Evolutionary conservation across 2,329 filamentous ascomycete genomes (phyloP), one percentile per base, ranked within the genome.

Genomic region (Monosporascus sp.): DNA sequence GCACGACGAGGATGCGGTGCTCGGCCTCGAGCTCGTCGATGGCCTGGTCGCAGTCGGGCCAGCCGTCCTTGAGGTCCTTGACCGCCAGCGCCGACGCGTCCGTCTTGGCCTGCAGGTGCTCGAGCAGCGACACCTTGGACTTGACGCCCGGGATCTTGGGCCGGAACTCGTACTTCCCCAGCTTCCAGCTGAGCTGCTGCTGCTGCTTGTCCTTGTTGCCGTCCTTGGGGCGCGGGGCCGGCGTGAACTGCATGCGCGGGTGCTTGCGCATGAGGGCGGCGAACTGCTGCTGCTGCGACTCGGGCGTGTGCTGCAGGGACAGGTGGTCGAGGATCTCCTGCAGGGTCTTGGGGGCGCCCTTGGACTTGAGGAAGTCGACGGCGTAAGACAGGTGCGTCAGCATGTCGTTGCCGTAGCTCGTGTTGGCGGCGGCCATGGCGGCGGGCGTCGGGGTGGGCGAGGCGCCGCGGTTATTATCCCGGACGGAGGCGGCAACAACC

Each of bases 11-110:
- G 46, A 97, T 79, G 70, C 87, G 87, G 65, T 92, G 87, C 67
- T 89, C 82, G 41, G 73, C 73, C 74, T 97, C 93, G 50, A 99
- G 79, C 61, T 82, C 78, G 57, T 88, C 82, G 67, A 99, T 88
- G 9, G 88, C 82, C 20, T 87, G 82, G 56, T 92, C 85, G 65
- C 90, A 95, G 63, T 87, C 86, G 24, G 87, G 85, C 94, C 94
- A 99, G 58, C 94, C 94, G 68, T 99, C 94, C 72, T 96, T 96
- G 57, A 99, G 81, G 64, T 97, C 91, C 69, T 90, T 91, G 57
- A 97, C 90, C 38, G 80, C 80, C 51, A 97, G 82, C 14, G 90
- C 90, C 59, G 87, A 85, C 1, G 90, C 89, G 54, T 91, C 91
- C 50, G 83, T 84, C 72, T 92, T 91, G 51, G 80, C 79, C 72